Percentiles rank a stretch among this genome's conserved stretches.
These are phyloP conservation scores for Claviceps fusiformis DNA, from an alignment of 2,329 filamentous ascomycete species.

Conservation along the genomic window DNA sequence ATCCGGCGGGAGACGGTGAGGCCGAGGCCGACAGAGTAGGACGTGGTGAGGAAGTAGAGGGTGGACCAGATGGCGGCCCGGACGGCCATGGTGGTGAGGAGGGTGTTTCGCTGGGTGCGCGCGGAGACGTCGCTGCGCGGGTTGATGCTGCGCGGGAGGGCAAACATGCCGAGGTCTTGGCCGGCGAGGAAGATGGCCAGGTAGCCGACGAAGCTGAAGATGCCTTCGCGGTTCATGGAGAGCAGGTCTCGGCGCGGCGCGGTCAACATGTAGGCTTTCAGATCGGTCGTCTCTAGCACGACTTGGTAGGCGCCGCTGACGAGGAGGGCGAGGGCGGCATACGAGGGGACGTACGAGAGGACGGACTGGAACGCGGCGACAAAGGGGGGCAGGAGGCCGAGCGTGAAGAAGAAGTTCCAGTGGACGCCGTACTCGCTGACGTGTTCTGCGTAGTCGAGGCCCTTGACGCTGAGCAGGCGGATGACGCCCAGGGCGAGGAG, in stretches of 20 bases:
- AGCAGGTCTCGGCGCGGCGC: conserved; percentile 67
- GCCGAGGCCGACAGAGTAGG: conserved; percentile 55
- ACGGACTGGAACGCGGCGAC: conserved; percentile 69
- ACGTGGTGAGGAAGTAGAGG: conserved; percentile 57
- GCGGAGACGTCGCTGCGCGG: conserved; percentile 27
- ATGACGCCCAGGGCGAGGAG: conserved; percentile 68
- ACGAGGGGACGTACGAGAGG: conserved; percentile 59
- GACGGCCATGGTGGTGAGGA: conserved; percentile 48
- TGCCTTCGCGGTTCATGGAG: conserved; percentile 83
- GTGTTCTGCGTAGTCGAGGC: conserved; percentile 90
- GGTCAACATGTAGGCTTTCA: conserved; percentile 72
- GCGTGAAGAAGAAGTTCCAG: conserved; percentile 99
- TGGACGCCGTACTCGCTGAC: conserved; percentile 96
- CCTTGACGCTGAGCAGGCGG: conserved; percentile 79
- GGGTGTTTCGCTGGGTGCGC: conserved; percentile 36
- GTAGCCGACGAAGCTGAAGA: conserved; percentile 93
- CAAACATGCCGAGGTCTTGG: conserved; percentile 66
- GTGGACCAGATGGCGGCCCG: conserved; percentile 56
- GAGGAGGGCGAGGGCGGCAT: conserved; percentile 58
- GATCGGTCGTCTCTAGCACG: conserved; percentile 57
- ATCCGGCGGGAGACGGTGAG: conserved; percentile 74
- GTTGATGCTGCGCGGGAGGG: conserved; percentile 50
- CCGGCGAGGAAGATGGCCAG: conserved; percentile 88
- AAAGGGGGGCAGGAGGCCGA: conserved; percentile 78
- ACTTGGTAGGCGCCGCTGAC: conserved; percentile 61